Conservation (phyloP, 1,284 basidiomycete genomes). For the Boletus semigastroideus region DNA sequence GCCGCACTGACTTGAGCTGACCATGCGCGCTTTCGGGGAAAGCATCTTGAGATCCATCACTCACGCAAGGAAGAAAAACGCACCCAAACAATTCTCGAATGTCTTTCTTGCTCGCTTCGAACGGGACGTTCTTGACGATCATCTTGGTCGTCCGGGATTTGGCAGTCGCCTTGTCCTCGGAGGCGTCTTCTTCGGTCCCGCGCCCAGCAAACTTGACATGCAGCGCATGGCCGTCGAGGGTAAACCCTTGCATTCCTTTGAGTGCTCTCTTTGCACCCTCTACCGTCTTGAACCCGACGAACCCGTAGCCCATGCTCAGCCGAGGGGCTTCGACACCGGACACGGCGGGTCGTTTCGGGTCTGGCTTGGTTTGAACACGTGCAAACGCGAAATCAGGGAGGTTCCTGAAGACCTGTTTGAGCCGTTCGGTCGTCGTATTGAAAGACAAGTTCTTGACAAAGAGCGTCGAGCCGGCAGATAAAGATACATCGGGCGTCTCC, state of each 20-base stretch:
- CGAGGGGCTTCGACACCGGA: conserved; percentile 43
- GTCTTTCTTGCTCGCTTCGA: conserved; percentile 94
- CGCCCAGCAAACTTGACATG: conserved; percentile 87
- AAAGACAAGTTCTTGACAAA: conserved; percentile 96
- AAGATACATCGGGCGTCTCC: conserved; percentile 40
- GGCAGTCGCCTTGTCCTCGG: conserved; percentile 41
- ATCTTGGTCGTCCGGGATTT: conserved; percentile 80
- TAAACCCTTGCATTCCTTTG: conserved; percentile 77
- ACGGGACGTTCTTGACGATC: conserved; percentile 96
- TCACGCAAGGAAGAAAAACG: conserved; percentile 29
- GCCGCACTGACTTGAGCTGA: conserved; percentile 85
- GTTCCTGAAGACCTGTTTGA: conserved; percentile 72
- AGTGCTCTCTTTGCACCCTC: conserved; percentile 79
- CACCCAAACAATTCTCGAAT: conserved; percentile 85
- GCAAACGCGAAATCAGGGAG: conserved; percentile 87
- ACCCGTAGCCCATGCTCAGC: conserved; percentile 95
- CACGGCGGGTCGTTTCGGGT: conserved; percentile 67
- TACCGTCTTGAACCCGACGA: conserved; percentile 84
- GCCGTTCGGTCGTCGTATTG: conserved; percentile 77
- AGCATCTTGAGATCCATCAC: background rate
- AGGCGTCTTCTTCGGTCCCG: conserved; percentile 66
- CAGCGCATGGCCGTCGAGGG: conserved; percentile 86
- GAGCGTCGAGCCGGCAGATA: conserved; percentile 78
- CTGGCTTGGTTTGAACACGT: conserved; percentile 88
- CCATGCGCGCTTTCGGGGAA: conserved; percentile 71